Evolutionary conservation across 2,329 filamentous ascomycete species (phyloP), one percentile per base, ranked within the genome.

Genomic region (Tolypocladium nubicola): DNA sequence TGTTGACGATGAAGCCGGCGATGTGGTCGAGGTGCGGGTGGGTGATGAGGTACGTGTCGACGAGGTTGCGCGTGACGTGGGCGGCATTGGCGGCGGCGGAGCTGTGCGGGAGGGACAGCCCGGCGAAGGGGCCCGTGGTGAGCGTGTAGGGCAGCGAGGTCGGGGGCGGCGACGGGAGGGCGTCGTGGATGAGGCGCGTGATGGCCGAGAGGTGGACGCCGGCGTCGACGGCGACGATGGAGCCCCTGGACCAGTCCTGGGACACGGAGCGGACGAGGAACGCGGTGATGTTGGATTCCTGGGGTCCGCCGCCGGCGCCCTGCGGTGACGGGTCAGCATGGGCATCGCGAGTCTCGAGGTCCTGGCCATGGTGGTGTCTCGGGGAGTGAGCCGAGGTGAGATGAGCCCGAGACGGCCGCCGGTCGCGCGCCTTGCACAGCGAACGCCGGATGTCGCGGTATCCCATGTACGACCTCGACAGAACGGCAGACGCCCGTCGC

Each of bases 11-110:
- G 63, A 97, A 89, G 13, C 89, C 94, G 23, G 89, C 86, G 26
- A 97, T 85, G 71, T 99, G 94, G 67, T 99, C 94, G 1, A 99
- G 80, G 73, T 99, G 94, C n/a, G 94, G 90, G 71, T 99, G 94
- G 0, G 93, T 99, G 66, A 99, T 90, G 60, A 97, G 83, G 67
- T 93, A 94, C 0, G 90, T 88, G 52, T 93, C 90, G 58, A 99
- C 83, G 53, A 97, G 82, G 57, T 87, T 82, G 56, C 87, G 82
- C 47, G 92, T 85, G 53, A 99, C 79, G 69, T 95, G 81, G 4
- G 88, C 81, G 2, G 91, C 92, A 70, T 97, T 97, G 53, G 89
- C 87, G 52, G 83, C 77, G 0, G 89, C 77, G 0, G 82, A 86
- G 47, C 79, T 73, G 63, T 84, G 77, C 0, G 87, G 86, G 38